Conservation (phyloP, 495 filamentous ascomycete genomes). For the Xylaria curta region DNA sequence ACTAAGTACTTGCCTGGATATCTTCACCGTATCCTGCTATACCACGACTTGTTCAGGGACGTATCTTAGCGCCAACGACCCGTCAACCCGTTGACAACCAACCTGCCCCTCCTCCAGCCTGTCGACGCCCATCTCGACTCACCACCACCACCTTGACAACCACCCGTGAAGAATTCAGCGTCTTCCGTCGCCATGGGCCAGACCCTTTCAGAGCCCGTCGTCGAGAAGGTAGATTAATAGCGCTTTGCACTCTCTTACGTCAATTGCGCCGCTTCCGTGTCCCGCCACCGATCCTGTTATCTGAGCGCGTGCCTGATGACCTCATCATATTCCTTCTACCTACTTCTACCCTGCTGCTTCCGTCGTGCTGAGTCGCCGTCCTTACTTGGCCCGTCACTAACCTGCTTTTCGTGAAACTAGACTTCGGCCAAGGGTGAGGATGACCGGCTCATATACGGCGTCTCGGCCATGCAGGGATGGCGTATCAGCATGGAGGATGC, state of each 20-base stretch:
- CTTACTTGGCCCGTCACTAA: conserved; percentile 1
- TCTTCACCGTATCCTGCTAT: background rate
- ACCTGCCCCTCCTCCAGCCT: conserved; percentile 22
- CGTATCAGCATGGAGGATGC: conserved; percentile 99
- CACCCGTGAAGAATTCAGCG: conserved; percentile 2
- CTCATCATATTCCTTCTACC: conserved; percentile 31
- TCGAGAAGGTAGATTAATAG: conserved; percentile 83
- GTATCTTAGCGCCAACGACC: background rate
- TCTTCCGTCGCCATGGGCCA: conserved; percentile 78
- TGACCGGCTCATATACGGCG: conserved; percentile 88
- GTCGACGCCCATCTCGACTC: conserved; percentile 23
- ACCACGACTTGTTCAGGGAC: conserved; percentile 3
- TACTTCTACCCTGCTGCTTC: conserved; percentile 23
- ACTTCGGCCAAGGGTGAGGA: conserved; percentile 87
- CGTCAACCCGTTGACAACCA: conserved; percentile 13
- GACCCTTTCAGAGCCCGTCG: conserved; percentile 97
- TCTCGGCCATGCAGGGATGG: conserved; percentile 99
- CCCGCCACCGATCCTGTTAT: conserved; percentile 10
- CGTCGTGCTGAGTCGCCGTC: conserved; percentile 29
- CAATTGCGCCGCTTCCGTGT: conserved; percentile 31
- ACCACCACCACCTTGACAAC: background rate
- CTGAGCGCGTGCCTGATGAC: conserved; percentile 36
- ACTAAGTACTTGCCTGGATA: background rate
- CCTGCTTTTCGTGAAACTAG: conserved; percentile 52
- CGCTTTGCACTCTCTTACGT: conserved; percentile 17